A percentile compares a stretch with the other conserved stretches of the same genome.
Evolutionary conservation across 2,329 filamentous ascomycete genomes (phyloP).

Genomic region (Trichoderma asperellum): DNA sequence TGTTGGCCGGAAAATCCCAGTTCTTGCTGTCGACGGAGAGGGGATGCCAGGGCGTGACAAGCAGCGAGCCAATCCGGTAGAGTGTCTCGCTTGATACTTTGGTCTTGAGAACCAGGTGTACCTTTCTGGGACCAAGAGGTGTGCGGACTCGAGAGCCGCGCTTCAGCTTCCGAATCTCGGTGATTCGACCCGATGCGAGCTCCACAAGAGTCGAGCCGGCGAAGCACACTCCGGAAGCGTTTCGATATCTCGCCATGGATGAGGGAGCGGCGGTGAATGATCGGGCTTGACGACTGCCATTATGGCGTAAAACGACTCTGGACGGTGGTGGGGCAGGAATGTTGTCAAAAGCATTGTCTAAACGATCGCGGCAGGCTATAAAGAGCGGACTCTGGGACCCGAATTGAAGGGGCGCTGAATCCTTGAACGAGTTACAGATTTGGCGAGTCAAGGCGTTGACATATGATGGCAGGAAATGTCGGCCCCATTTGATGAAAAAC

Average conservation of each 20-base stretch:
- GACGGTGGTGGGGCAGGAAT: conserved; percentile 51
- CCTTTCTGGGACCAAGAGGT: conserved; percentile 52
- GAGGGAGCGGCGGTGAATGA: neutral
- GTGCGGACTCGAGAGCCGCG: conserved; percentile 55
- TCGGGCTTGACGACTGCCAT: neutral
- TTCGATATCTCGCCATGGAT: conserved; percentile 52
- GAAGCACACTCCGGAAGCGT: conserved; percentile 54
- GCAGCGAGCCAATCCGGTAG: conserved; percentile 51
- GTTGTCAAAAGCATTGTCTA: conserved; percentile 55
- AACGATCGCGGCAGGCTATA: conserved; percentile 50
- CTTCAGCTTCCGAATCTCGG: conserved; percentile 50
- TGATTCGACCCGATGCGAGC: conserved; percentile 46
- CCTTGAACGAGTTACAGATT: conserved; percentile 65
- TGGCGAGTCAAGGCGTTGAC: conserved; percentile 60
- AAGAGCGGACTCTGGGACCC: conserved; percentile 57
- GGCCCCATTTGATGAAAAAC: conserved; percentile 57
- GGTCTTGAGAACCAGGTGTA: conserved; percentile 58
- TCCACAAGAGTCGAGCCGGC: conserved; percentile 52
- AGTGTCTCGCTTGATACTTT: conserved; percentile 46
- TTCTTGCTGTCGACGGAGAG: conserved; percentile 45
- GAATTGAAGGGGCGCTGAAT: conserved; percentile 60
- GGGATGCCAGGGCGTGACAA: conserved; percentile 66
- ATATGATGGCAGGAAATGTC: conserved; percentile 61
- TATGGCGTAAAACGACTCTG: neutral
- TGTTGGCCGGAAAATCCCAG: conserved; percentile 54